A percentile compares a stretch with the other conserved stretches of the same genome.
phyloP scores from a whole-genome alignment of 140 eudicot genomes.

The Bidens hawaiensis region DNA sequence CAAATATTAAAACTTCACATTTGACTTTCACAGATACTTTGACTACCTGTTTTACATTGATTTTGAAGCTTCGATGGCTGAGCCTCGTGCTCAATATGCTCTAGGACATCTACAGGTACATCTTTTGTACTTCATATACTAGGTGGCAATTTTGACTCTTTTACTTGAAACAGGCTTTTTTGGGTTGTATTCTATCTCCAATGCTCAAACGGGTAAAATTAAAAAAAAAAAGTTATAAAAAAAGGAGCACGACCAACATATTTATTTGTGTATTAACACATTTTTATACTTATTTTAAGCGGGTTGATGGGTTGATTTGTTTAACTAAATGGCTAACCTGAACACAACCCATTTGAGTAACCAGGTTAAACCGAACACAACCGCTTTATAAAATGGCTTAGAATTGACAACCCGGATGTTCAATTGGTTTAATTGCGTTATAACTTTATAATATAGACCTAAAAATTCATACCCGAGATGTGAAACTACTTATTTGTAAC shows the following conservation, averaged over 20 bases:
- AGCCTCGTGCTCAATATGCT: constrained; percentile 92
- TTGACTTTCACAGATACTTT: constrained; percentile 60
- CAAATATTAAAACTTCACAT: neutral
- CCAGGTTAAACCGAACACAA: neutral
- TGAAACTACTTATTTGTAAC: neutral
- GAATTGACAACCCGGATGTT: neutral
- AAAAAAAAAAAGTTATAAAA: too few relatives aligned
- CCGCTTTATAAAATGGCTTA: neutral
- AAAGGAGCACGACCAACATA: neutral
- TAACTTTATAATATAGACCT: neutral
- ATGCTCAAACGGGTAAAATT: neutral
- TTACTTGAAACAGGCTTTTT: neutral
- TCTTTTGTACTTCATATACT: constrained; percentile 5
- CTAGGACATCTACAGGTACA: constrained; percentile 86
- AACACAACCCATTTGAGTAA: neutral
- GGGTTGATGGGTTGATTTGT: neutral
- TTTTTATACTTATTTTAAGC: too few relatives aligned
- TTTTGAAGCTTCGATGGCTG: constrained; percentile 97
- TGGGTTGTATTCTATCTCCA: neutral
- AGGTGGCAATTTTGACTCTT: neutral
- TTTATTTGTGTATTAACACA: neutral
- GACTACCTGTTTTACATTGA: constrained; percentile 93
- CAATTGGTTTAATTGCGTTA: too few relatives aligned
- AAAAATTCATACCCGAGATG: neutral
- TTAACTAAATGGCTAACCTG: neutral